These are phyloP conservation scores for Trichoderma erinaceum DNA, from an alignment of 495 filamentous ascomycete genomes.

Conservation along the genomic window DNA sequence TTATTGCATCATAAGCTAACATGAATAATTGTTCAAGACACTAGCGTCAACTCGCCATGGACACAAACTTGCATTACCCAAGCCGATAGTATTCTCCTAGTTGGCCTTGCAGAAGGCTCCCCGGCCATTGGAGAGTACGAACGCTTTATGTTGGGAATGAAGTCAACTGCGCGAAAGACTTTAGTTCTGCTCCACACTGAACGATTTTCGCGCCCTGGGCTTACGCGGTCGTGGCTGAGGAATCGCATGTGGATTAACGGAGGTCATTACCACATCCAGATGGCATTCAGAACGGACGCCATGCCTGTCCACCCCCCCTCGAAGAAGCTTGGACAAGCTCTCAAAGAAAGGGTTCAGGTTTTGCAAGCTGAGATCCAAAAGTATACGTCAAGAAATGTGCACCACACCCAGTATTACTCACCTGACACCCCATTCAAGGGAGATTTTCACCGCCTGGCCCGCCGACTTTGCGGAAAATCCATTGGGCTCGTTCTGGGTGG, in stretches of 20 bases:
- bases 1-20: slow-evolving; percentile 13
- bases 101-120: slow-evolving; percentile 85
- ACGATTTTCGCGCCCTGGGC: slow-evolving; percentile 74
- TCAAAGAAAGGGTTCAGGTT: slow-evolving; percentile 91
- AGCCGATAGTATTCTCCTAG: slow-evolving; percentile 89
- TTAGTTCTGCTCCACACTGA: slow-evolving; percentile 90
- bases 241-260: slow-evolving; percentile 97
- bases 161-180: slow-evolving; percentile 92
- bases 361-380: slow-evolving; percentile 96
- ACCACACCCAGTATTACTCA: slow-evolving; percentile 82
- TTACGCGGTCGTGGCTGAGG: slow-evolving; percentile 83
- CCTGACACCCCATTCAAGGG: slow-evolving; percentile 90
- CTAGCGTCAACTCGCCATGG: slow-evolving; percentile 92
- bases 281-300: slow-evolving; percentile 75
- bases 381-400: slow-evolving; percentile 81
- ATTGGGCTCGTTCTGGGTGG: slow-evolving; percentile 92
- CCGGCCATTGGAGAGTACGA: slow-evolving; percentile 93
- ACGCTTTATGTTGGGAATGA: slow-evolving; percentile 89
- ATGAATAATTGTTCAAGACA: slow-evolving; percentile 48
- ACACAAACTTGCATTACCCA: slow-evolving; percentile 96
- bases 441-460: slow-evolving; percentile 89
- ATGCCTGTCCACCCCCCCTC: slow-evolving; percentile 71
- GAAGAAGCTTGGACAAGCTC: slow-evolving; percentile 72
- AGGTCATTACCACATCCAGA: slow-evolving; percentile 97
- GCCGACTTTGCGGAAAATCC: slow-evolving; percentile 87